These are phyloP conservation scores for Verticillium nonalfalfae DNA, from an alignment of 2,329 filamentous ascomycete species.

Conservation along the genomic window DNA sequence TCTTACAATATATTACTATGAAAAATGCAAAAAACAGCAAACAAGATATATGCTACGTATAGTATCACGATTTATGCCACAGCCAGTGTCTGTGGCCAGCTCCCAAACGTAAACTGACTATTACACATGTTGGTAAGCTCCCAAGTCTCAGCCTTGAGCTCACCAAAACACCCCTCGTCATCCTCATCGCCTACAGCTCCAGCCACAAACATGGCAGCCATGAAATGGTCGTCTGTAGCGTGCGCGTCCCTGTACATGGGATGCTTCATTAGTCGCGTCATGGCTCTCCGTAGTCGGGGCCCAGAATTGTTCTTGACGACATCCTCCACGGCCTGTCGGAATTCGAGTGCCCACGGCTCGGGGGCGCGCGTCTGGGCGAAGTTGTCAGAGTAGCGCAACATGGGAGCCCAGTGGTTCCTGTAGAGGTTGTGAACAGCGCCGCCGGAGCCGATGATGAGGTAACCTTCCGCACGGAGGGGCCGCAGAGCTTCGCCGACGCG, in stretches of 20 bases:
- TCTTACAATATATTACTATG: too few relatives aligned
- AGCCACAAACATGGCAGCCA: conserved; percentile 57
- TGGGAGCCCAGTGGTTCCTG: conserved; percentile 58
- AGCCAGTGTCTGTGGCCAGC: conserved; percentile 14
- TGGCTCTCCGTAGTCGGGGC: conserved; percentile 43
- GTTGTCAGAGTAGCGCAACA: conserved; percentile 57
- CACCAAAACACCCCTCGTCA: conserved; percentile 32
- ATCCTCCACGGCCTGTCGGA: conserved; percentile 59
- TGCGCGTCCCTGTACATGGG: conserved; percentile 60
- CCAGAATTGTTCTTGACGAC: conserved; percentile 39
- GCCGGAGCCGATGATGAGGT: conserved; percentile 50
- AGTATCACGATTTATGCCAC: neutral
- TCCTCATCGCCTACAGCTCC: conserved; percentile 44
- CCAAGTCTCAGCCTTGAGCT: conserved; percentile 55
- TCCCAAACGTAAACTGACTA: conserved; percentile 50
- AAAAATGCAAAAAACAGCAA: neutral
- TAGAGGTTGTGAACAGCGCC: conserved; percentile 67
- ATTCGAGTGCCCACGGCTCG: conserved; percentile 55
- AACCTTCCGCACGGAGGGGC: conserved; percentile 41
- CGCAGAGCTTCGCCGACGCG: conserved; percentile 51
- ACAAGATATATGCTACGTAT: neutral
- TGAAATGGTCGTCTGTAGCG: conserved; percentile 65
- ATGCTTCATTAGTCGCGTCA: conserved; percentile 62
- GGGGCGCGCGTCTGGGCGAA: conserved; percentile 54
- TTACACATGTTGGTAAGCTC: conserved; percentile 61